Evolutionary conservation across 1,139 yeast genomes (phyloP).

Genomic region (Geotrichum phurueaensis): DNA sequence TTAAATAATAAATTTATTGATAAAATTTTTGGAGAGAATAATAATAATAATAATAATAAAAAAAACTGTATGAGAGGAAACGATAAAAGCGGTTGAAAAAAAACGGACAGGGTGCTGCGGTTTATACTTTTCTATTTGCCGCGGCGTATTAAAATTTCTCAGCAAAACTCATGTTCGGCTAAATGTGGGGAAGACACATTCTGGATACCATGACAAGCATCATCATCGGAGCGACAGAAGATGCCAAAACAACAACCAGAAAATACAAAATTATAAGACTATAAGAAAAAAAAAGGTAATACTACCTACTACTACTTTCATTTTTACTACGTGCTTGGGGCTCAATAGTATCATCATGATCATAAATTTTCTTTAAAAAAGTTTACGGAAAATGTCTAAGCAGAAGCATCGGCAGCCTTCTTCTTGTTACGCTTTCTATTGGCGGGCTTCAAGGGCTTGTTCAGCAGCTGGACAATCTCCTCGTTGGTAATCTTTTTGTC

Average conservation of each 20-base stretch:
- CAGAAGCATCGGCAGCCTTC: conserved; percentile 21
- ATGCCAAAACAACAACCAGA: background rate
- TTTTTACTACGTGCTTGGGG: background rate
- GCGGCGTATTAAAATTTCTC: background rate
- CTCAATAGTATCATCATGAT: background rate
- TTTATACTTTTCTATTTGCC: background rate
- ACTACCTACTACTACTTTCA: background rate
- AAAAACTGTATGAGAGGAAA: too few species aligned
- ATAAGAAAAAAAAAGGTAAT: too few species aligned
- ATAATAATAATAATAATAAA: background rate
- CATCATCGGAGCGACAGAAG: background rate
- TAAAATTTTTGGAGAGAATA: background rate
- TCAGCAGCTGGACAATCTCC: conserved; percentile 45
- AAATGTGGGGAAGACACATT: background rate
- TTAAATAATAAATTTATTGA: background rate
- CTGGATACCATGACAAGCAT: background rate
- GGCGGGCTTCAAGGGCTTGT: conserved; percentile 51
- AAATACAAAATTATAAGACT: background rate
- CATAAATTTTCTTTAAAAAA: background rate
- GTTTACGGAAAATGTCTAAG: background rate
- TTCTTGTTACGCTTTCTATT: conserved; percentile 48
- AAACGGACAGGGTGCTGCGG: background rate
- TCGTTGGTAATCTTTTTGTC: conserved; percentile 56
- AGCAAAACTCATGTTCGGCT: background rate
- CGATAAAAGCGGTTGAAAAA: too few species aligned